A percentile compares a stretch with the other conserved stretches of the same genome.
Conservation (phyloP, 305 asterid genomes). For the Petunia hybrid region DNA sequence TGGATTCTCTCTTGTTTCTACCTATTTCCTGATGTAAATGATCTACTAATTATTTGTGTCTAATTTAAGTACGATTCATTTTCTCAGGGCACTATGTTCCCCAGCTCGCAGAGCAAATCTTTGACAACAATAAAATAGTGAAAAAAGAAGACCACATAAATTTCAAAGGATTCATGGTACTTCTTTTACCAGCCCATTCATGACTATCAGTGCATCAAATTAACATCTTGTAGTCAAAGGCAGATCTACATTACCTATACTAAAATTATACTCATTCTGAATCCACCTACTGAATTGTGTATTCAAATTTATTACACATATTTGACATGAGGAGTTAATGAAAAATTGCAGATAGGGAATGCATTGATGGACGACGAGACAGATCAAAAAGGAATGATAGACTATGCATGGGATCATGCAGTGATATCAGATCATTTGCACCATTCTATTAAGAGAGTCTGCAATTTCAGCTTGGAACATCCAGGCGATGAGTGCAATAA, state of each 20-base stretch:
- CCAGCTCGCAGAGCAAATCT: conserved; percentile 70
- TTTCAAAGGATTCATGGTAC: conserved; percentile 81
- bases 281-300: not conserved
- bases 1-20: not conserved
- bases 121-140: conserved; percentile 59
- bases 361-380: conserved; percentile 77
- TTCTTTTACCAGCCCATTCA: not conserved
- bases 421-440: conserved; percentile 73
- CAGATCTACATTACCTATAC: too few species aligned
- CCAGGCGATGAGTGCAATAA: conserved; percentile 42
- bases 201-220: not conserved
- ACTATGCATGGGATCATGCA: conserved; percentile 89
- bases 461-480: conserved; percentile 59
- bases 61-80: not conserved
- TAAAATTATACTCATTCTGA: too few species aligned
- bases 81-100: conserved; percentile 92
- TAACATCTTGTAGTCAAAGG: not conserved
- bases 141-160: conserved; percentile 50
- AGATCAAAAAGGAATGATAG: conserved; percentile 77
- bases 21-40: not conserved
- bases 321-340: not conserved
- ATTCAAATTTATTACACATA: not conserved
- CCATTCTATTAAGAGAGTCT: conserved; percentile 44
- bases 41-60: not conserved
- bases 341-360: conserved; percentile 69